Evolutionary conservation across 2,329 filamentous ascomycete species (phyloP).

Genomic region (Trichoderma breve): DNA sequence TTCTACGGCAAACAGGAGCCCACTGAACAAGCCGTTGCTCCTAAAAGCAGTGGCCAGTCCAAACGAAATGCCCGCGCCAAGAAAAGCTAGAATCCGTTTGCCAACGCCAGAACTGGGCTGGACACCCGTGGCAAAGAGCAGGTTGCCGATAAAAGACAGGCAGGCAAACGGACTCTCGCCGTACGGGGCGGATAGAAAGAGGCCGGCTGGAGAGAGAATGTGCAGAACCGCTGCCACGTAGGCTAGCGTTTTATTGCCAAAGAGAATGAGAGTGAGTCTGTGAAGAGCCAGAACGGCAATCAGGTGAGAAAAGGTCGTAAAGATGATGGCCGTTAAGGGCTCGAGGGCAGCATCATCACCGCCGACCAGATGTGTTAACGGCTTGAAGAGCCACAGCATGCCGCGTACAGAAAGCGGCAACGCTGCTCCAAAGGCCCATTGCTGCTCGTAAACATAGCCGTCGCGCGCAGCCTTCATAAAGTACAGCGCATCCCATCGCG

Average conservation of each 20-base stretch:
- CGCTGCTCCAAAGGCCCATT: conserved; percentile 72
- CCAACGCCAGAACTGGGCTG: conserved; percentile 28
- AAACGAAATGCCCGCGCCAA: conserved; percentile 67
- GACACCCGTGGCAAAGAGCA: conserved; percentile 60
- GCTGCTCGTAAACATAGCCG: conserved; percentile 74
- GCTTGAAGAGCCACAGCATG: conserved; percentile 32
- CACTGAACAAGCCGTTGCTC: conserved; percentile 83
- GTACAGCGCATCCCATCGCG: conserved; percentile 81
- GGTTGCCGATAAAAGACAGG: conserved; percentile 71
- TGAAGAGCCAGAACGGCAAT: conserved; percentile 72
- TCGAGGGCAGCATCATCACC: conserved; percentile 30
- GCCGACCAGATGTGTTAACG: conserved; percentile 25
- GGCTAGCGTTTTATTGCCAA: conserved; percentile 52
- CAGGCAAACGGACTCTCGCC: conserved; percentile 76
- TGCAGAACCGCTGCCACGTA: conserved; percentile 72
- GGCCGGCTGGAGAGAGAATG: conserved; percentile 78
- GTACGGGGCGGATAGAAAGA: conserved; percentile 88
- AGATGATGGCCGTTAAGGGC: conserved; percentile 56
- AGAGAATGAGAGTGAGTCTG: conserved; percentile 59
- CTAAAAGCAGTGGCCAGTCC: conserved; percentile 71
- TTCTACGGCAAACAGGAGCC: conserved; percentile 70
- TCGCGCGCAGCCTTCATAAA: conserved; percentile 61
- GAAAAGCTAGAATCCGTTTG: conserved; percentile 47
- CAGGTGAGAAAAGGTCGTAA: conserved; percentile 75
- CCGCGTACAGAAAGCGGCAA: conserved; percentile 44